Evolutionary conservation across 2,329 filamentous ascomycete species (phyloP), one percentile per base, ranked within the genome.

Genomic region (Colletotrichum sp.): DNA sequence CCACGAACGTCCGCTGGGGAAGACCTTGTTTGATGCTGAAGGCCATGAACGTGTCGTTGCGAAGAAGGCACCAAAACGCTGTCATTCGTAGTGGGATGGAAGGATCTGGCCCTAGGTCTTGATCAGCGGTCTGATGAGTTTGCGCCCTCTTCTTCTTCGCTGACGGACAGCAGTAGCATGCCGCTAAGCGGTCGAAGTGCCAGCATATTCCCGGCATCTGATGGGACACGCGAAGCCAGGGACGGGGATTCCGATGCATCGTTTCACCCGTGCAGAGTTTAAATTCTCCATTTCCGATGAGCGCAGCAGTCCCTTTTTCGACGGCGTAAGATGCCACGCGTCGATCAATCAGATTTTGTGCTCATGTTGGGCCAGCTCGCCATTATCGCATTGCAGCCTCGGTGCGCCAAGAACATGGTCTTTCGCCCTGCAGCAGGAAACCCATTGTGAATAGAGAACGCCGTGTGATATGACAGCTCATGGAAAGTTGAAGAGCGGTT

Each of bases 201-300:
- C 52, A 72, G 66, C 72, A 76, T 75, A 60, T 75, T 63, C 74
- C 74, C 66, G 32, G 74, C 71, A 71, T 10, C 21, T 30, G n/a
- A 32, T 36, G 24, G 60, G 70, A 67, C 70, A 68, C 28, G 73
- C 34, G 64, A 75, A 68, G 73, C 71, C 64, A 75, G 73, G 69
- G 73, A 71, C 70, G 73, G 73, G 72, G 70, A 73, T 67, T 60
- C 73, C 73, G 70, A 73, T 75, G 73, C 70, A 73, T 68, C 72
- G 70, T 73, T 75, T 75, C 70, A 75, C 65, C 70, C 64, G 43
- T 26, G 21, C 43, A 36, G 73, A 75, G 70, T 75, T 71, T 75
- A 75, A 75, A 68, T 67, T 65, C 73, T 64, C 43, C 64, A 57
- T 67, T 43, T 75, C 69, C 64, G 73, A 71, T n/a, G 43, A 64